phyloP scores from a whole-genome alignment of 1,284 basidiomycete genomes.

The Veloporphyrellus conicus region DNA sequence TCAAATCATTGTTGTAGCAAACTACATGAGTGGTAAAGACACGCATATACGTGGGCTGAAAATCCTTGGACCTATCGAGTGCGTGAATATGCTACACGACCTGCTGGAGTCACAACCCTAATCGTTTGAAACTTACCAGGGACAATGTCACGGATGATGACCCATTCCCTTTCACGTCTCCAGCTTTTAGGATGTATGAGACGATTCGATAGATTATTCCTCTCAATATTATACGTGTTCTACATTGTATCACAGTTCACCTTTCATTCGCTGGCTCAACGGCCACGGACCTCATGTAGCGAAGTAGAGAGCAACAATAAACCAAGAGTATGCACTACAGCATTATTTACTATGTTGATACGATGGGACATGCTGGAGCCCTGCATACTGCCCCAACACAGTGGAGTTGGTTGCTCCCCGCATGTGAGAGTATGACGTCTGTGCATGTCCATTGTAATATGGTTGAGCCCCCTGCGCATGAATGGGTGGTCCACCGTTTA shows the following conservation, averaged over 20 bases:
- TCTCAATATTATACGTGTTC: slow-evolving; percentile 28
- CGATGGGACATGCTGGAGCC: slow-evolving; percentile 27
- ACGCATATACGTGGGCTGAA: slow-evolving; percentile 91
- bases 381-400: slow-evolving; percentile 27
- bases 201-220: slow-evolving; percentile 54
- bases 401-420: slow-evolving; percentile 20
- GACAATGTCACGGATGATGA: slow-evolving; percentile 53
- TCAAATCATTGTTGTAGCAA: slow-evolving; percentile 86
- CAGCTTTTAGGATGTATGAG: slow-evolving; percentile 72
- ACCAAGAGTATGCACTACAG: slow-evolving; percentile 4
- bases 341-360: slow-evolving; percentile 32
- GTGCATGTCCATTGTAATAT: slow-evolving; percentile 30
- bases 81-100: slow-evolving; percentile 31
- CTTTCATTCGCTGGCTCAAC: slow-evolving; percentile 6
- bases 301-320: slow-evolving; percentile 9
- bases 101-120: slow-evolving; percentile 1
- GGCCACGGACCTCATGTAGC: neutral
- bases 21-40: slow-evolving; percentile 98
- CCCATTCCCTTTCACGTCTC: slow-evolving; percentile 62
- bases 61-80: slow-evolving; percentile 83
- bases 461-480: slow-evolving; percentile 25
- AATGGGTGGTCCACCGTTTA: slow-evolving; percentile 19
- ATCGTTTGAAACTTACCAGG: slow-evolving; percentile 25
- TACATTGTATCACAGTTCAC: slow-evolving; percentile 26
- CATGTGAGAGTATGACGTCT: slow-evolving; percentile 29